These are phyloP conservation scores for Pseudogymnoascus sp. DNA, from an alignment of 2,329 filamentous ascomycete genomes.

Conservation along the genomic window DNA sequence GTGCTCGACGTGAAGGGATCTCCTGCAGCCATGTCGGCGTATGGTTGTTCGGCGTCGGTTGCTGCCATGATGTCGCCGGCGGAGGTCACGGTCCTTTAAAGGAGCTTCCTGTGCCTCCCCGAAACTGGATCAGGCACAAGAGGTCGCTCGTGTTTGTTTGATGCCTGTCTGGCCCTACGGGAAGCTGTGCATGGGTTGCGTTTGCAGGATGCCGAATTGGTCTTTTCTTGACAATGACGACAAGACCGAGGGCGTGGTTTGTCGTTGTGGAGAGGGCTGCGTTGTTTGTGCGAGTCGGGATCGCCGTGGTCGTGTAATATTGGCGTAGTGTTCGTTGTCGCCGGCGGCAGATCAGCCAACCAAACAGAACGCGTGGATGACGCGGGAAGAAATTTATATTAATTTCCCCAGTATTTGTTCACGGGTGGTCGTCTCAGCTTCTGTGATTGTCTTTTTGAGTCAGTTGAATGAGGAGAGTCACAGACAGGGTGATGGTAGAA, in stretches of 20 bases:
- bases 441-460: conserved; percentile 1
- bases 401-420: conserved; percentile 3
- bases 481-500: background rate
- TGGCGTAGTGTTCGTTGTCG: conserved; percentile 5
- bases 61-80: conserved; percentile 2
- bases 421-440: background rate
- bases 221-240: background rate
- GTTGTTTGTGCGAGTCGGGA: conserved; percentile 5
- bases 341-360: background rate
- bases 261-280: background rate
- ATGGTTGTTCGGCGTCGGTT: conserved; percentile 1
- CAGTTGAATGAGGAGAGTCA: conserved; percentile 2
- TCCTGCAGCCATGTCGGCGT: conserved; percentile 1
- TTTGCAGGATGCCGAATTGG: background rate
- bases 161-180: background rate
- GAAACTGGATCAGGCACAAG: background rate
- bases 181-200: conserved; percentile 5
- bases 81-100: background rate
- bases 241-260: background rate
- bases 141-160: background rate
- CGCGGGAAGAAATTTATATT: conserved; percentile 2
- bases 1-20: conserved; percentile 7
- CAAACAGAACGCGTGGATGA: conserved; percentile 4
- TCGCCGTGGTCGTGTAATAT: conserved; percentile 2
- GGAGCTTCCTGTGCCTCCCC: conserved; percentile 1